phyloP scores from a whole-genome alignment of 352 stramenopile genomes.

The Globisporangium cylindrosporum region DNA sequence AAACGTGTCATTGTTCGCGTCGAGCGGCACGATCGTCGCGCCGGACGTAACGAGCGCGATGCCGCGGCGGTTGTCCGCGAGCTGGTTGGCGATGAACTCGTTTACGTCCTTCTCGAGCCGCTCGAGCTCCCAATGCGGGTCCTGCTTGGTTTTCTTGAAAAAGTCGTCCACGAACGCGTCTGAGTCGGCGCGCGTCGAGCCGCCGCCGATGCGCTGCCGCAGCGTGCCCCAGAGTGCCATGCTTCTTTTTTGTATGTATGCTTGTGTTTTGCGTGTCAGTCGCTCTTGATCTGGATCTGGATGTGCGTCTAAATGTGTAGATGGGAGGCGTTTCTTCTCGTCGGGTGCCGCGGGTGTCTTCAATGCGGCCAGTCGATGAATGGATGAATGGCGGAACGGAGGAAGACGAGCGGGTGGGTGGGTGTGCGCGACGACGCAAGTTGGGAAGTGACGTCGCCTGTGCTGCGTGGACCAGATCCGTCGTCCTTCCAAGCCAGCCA shows the following conservation, averaged over 20 bases:
- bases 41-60: constrained; percentile 82
- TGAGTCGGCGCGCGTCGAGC: constrained; percentile 54
- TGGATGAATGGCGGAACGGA: neutral
- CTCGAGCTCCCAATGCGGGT: constrained; percentile 54
- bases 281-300: neutral
- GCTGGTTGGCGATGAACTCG: constrained; percentile 57
- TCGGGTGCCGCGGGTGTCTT: neutral
- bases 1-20: constrained; percentile 61
- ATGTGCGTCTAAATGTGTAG: neutral
- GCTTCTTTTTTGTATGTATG: neutral
- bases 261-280: neutral
- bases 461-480: neutral
- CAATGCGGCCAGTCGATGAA: neutral
- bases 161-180: constrained; percentile 78
- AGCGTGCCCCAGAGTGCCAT: constrained; percentile 86
- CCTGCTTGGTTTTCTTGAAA: constrained; percentile 70
- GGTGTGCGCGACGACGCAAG: neutral
- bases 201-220: constrained; percentile 68
- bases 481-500: neutral
- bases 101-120: constrained; percentile 35
- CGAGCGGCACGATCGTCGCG: constrained; percentile 75
- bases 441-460: constrained; percentile 13
- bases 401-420: neutral
- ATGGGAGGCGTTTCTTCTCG: neutral
- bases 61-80: constrained; percentile 46